Base-by-base conservation (phyloP, 1,139 yeast genomes). In the Zygoascus hellenicus region DNA sequence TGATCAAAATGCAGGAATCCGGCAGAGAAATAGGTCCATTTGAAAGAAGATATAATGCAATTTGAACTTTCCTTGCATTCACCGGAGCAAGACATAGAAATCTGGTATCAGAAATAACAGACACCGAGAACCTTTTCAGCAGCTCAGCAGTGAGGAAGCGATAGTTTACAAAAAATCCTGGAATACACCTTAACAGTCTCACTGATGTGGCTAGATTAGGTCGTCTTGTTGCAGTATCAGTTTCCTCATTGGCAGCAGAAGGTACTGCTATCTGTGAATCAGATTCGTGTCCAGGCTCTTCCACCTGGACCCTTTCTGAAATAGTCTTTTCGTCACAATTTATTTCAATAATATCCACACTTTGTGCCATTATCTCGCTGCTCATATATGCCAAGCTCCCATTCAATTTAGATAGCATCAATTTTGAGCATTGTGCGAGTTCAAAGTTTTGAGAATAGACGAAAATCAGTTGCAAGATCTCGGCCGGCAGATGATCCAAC, bases 401-500 rank as follows among this genome's bases (percentile, higher is more conserved):
- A n/a, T 34, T 31, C 3, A 52, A 43, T 41, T 48, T 51, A 9
- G 34, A 14, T 31, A 38, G 43, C 7, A 46, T 13, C n/a, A 9
- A 3, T n/a, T 39, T 42, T 15, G 51, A 52, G 35, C 50, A 44
- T 13, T 29, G 28, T 3, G 54, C 48, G 9, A 54, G 39, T 4
- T 37, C 38, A 16, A 43, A 40, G 42, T 54, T 52, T 9, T 37
- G 32, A 2, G 56, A 54, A n/a, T 26, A 28, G 9, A 53, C 34
- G 42, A 54, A 54, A 3, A 54, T 48, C 11, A 38, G 43, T 14
- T 54, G 56, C 13, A 54, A 38, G 9, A 54, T 38, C 42, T 54
- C 58, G 2, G 49, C 43, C 9, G 58, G 58, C 3, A 54, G 47
- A 19, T 46, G 43, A 11, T 50, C 54, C 16, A 54, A 44, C 32